Base-by-base conservation (phyloP, 192 early-diverging fungal species). In the Coemansia sp. region DNA sequence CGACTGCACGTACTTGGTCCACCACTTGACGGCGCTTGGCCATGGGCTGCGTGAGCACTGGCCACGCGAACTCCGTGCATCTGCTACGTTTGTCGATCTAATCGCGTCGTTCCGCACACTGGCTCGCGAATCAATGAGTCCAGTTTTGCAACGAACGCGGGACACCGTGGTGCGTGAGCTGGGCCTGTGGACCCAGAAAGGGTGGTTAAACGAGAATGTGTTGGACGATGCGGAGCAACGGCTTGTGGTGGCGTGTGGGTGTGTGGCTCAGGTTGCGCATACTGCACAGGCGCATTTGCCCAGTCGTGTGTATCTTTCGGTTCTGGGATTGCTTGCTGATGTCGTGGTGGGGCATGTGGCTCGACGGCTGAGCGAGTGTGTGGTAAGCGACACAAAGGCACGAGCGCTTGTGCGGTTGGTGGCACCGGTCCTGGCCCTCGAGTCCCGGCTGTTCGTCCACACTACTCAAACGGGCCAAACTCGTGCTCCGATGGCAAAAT, bases 1-100 rank as follows among this genome's bases (percentile, higher is more conserved):
- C 52, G 80, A 82, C 62, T 82, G 80, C 60, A 71, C 73, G 52
- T 82, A 59, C 57, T 65, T 77, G 31, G 64, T 54, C 44, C 80
- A 73, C 48, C 68, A 77, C 50, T 44, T 82, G 50, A 40, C 74
- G 1, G 65, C 69, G 0, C 71, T 82, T 7, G 74, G 70, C 17
- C 62, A 67, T 26, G 60, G 67, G 17, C 54, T 59, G 26, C 66
- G 65, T 17, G 71, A 66, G 1, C 53, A 64, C 15, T 76, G 74
- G 80, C 70, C 74, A 1, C 21, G 23, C 0, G 64, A 53, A 20
- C 65, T 82, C 31, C 26, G 59, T 3, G 62, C 65, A 11, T 62
- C 71, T 5, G 71, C 68, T 12, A 71, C 74, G 8, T 69, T 82
- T 59, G 66, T 70, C 46, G 80, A 82, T 31, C 49, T 70, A 22